These are phyloP conservation scores for Sphaerulina musiva DNA, from an alignment of 2,329 filamentous ascomycete genomes.

Conservation along the genomic window DNA sequence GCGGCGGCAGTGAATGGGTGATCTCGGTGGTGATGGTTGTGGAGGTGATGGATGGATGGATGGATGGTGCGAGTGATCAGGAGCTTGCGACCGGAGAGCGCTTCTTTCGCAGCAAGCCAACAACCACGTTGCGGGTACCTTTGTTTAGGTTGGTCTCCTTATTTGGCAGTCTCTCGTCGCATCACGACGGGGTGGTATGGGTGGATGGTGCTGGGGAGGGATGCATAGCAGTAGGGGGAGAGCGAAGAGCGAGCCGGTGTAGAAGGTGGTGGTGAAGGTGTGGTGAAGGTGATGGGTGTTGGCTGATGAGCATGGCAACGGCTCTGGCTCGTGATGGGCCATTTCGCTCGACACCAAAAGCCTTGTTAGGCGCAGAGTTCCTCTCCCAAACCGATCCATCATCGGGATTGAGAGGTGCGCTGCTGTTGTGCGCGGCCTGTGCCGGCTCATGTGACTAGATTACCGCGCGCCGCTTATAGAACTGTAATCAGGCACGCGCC, in stretches of 20 bases:
- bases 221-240: not conserved
- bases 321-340: no score
- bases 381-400: no score
- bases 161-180: not conserved
- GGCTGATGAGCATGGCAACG: no score
- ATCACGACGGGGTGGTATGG: not conserved
- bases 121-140: not conserved
- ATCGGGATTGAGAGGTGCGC: no score
- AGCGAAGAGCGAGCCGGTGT: not conserved
- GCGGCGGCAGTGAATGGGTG: slow-evolving; percentile 3
- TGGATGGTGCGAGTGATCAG: not conserved
- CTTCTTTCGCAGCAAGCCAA: not conserved
- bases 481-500: no score
- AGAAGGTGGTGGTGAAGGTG: not conserved
- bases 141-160: not conserved
- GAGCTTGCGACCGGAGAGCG: not conserved
- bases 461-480: no score
- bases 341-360: no score
- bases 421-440: no score
- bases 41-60: not conserved
- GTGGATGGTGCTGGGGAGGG: not conserved
- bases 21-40: not conserved
- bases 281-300: no score
- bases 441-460: no score
- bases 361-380: no score